Conservation (phyloP, 768 basidiomycete genomes). For the Mycena crocata region DNA sequence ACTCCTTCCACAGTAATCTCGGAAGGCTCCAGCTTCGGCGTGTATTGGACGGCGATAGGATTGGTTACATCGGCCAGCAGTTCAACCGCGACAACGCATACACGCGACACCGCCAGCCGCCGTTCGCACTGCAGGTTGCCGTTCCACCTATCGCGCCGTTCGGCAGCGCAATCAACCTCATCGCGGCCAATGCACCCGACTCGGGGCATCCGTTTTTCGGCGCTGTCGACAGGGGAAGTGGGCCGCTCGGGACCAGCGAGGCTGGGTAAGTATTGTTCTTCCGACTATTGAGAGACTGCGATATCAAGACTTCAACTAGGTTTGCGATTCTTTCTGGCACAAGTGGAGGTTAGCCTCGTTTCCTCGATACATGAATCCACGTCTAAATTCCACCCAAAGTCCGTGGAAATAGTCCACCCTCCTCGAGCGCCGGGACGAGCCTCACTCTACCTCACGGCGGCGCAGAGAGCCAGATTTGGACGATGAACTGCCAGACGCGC, state of each 20-base stretch:
- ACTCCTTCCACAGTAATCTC: not conserved
- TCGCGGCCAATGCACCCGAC: constrained; percentile 3
- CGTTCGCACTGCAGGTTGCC: not conserved
- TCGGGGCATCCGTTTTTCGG: not conserved
- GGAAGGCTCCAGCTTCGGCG: not conserved
- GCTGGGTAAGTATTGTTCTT: not conserved
- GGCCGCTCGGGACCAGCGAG: not conserved
- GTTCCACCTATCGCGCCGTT: constrained; percentile 8
- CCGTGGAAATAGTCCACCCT: not conserved
- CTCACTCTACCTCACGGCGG: constrained; percentile 1
- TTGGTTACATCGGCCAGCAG: not conserved
- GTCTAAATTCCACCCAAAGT: not conserved
- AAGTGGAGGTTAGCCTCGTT: not conserved
- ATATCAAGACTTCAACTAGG: not conserved
- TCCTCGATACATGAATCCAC: not conserved
- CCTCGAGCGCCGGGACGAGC: constrained; percentile 12
- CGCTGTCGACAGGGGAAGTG: not conserved
- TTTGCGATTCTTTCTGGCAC: constrained; percentile 6
- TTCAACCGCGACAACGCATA: constrained; percentile 14
- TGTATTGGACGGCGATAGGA: not conserved
- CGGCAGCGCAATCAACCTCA: not conserved
- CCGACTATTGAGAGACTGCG: not conserved
- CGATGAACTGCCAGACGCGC: constrained; percentile 14
- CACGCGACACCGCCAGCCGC: not conserved
- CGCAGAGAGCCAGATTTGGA: constrained; percentile 18